phyloP scores from a whole-genome alignment of 140 eudicot genomes.

The Anethum foeniculum region DNA sequence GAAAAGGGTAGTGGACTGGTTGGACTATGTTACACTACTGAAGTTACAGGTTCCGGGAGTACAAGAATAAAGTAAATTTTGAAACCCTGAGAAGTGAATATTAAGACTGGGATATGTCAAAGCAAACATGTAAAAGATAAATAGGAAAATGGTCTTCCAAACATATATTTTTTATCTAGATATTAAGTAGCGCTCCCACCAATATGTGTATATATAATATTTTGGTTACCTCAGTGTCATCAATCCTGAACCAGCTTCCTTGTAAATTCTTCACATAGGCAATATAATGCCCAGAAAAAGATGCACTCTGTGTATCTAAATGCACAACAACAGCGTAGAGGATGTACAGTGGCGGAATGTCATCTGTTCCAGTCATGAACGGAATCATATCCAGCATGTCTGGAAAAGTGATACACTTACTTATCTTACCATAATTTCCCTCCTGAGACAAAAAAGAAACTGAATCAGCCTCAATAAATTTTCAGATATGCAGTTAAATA shows the following conservation, averaged over 20 bases:
- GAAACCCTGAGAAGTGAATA: not conserved
- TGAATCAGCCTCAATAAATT: not conserved
- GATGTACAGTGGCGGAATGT: constrained; percentile 80
- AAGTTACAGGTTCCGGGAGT: not conserved
- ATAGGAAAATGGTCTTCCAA: not conserved
- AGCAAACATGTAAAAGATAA: not conserved
- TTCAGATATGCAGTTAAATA: not conserved
- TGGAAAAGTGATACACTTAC: constrained; percentile 64
- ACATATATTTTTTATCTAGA: not conserved
- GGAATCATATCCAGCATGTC: constrained; percentile 86
- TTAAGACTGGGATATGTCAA: not conserved
- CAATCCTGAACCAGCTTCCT: constrained; percentile 77
- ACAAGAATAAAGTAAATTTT: not conserved
- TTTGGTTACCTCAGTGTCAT: constrained; percentile 61
- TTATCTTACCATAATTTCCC: constrained; percentile 86
- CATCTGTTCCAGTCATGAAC: constrained; percentile 74
- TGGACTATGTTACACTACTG: not conserved
- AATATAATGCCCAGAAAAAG: constrained; percentile 87
- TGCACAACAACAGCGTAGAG: constrained; percentile 90
- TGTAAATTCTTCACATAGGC: constrained; percentile 78
- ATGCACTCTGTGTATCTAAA: constrained; percentile 71
- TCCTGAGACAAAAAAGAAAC: constrained; percentile 34
- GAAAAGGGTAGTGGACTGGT: not conserved
- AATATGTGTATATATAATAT: not conserved
- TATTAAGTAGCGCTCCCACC: not conserved